phyloP scores from a whole-genome alignment of 768 basidiomycete species.

The Mycena venus region DNA sequence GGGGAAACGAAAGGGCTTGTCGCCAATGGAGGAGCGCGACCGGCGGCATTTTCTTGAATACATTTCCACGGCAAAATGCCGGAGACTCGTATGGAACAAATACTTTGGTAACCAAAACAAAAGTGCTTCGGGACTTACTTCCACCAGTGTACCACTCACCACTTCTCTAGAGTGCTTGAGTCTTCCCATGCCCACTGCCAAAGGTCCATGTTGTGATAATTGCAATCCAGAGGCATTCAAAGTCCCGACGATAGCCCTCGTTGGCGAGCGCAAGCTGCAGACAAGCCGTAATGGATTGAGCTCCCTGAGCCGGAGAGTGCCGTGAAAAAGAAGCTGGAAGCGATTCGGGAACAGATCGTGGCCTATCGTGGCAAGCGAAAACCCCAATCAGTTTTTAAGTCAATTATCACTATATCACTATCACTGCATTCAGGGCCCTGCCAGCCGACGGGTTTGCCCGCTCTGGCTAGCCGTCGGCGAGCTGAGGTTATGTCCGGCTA shows the following conservation, averaged over 20 bases:
- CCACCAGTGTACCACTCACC: background rate
- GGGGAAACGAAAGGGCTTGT: background rate
- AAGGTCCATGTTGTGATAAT: conserved; percentile 28
- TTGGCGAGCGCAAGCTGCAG: background rate
- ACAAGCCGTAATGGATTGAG: conserved; percentile 10
- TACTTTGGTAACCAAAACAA: conserved; percentile 22
- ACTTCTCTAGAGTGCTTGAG: background rate
- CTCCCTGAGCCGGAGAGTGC: conserved; percentile 15
- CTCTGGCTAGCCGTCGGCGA: no score
- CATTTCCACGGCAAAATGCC: conserved; percentile 17
- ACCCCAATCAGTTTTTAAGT: conserved; percentile 25
- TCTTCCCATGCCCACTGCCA: background rate
- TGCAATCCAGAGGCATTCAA: conserved; percentile 17
- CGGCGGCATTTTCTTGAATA: conserved; percentile 15
- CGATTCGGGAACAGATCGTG: conserved; percentile 7
- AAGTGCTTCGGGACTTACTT: background rate
- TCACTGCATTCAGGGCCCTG: no score
- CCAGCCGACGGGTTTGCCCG: no score
- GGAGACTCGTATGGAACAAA: conserved; percentile 20
- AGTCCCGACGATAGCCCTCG: background rate
- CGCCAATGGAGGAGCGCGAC: conserved; percentile 14
- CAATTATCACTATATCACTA: no score
- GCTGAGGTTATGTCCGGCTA: no score
- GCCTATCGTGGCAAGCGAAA: background rate
- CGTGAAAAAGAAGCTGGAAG: conserved; percentile 2